These are phyloP conservation scores for Echeveria elegans DNA, from an alignment of 164 flowering plant species.

Conservation along the genomic window DNA sequence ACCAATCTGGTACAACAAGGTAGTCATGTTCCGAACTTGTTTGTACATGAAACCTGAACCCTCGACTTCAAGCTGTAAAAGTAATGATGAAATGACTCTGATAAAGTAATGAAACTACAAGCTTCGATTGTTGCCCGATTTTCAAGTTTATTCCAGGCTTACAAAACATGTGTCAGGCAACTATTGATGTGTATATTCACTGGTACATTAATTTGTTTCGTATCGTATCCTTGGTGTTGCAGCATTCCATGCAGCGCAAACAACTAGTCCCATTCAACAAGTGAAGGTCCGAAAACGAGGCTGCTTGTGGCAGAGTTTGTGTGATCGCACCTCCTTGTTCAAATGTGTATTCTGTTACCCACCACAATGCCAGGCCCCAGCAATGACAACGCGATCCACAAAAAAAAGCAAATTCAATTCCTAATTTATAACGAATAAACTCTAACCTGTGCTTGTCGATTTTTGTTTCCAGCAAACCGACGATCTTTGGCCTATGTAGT, in stretches of 20 bases:
- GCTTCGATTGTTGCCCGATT: too few relatives aligned
- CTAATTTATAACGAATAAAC: too few relatives aligned
- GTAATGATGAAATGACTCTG: background rate
- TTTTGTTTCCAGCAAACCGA: too few relatives aligned
- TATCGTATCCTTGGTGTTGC: background rate
- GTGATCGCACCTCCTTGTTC: background rate
- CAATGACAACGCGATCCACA: too few relatives aligned
- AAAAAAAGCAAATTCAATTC: too few relatives aligned
- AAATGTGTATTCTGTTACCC: background rate
- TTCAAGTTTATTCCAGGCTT: background rate
- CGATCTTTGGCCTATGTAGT: too few relatives aligned
- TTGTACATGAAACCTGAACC: constrained; percentile 82
- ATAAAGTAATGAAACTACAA: background rate
- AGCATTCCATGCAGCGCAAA: background rate
- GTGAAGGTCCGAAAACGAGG: constrained; percentile 3
- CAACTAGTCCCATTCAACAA: background rate
- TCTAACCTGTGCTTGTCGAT: too few relatives aligned
- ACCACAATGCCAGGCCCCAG: too few relatives aligned
- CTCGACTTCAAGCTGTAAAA: too few relatives aligned
- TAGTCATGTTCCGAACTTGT: constrained; percentile 97
- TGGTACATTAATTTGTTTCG: too few relatives aligned
- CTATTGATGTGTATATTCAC: too few relatives aligned
- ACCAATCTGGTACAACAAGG: constrained; percentile 74
- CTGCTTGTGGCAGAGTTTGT: background rate
- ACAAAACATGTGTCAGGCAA: too few relatives aligned